Percentiles rank a stretch among this genome's conserved stretches.
These are phyloP conservation scores for Leccinum holopus DNA, from an alignment of 1,284 basidiomycete genomes.

Conservation along the genomic window DNA sequence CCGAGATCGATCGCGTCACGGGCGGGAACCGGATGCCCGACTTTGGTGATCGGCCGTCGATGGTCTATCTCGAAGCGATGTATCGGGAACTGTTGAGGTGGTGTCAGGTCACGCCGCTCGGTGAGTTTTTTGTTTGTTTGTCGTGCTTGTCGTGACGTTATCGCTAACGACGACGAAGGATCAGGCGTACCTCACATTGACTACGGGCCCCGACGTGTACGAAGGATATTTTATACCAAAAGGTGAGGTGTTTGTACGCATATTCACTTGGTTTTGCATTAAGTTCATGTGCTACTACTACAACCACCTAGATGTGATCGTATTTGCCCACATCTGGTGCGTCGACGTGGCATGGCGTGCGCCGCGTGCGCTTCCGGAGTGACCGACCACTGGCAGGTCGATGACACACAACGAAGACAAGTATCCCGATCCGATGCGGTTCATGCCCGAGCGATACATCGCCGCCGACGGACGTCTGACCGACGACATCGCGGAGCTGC, in stretches of 20 bases:
- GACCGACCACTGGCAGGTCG: constrained; percentile 14
- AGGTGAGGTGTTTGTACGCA: constrained; percentile 8
- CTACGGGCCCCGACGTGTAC: constrained; percentile 18
- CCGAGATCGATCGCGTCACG: constrained; percentile 20
- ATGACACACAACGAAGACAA: constrained; percentile 28
- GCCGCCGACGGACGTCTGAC: constrained; percentile 21
- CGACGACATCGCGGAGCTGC: constrained; percentile 37
- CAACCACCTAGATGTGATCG: constrained; percentile 12
- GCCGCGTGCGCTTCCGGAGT: constrained; percentile 5
- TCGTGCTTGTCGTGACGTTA: not conserved
- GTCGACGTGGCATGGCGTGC: not conserved
- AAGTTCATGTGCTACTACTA: not conserved
- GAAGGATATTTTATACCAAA: constrained; percentile 22
- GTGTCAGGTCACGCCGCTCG: constrained; percentile 21
- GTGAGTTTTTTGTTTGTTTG: constrained; percentile 5
- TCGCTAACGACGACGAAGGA: not conserved
- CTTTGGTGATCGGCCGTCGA: constrained; percentile 18
- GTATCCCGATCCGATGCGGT: constrained; percentile 33
- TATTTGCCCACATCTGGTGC: constrained; percentile 22
- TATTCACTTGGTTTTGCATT: not conserved
- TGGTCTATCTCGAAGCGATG: constrained; percentile 24
- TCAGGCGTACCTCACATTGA: constrained; percentile 18
- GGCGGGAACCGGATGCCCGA: constrained; percentile 9
- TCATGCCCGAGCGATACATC: constrained; percentile 36
- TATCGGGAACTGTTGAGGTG: constrained; percentile 21